A percentile compares a stretch with the other conserved stretches of the same genome.
phyloP scores from a whole-genome alignment of 1,139 yeast genomes.

The Suhomyces wounanorum region DNA sequence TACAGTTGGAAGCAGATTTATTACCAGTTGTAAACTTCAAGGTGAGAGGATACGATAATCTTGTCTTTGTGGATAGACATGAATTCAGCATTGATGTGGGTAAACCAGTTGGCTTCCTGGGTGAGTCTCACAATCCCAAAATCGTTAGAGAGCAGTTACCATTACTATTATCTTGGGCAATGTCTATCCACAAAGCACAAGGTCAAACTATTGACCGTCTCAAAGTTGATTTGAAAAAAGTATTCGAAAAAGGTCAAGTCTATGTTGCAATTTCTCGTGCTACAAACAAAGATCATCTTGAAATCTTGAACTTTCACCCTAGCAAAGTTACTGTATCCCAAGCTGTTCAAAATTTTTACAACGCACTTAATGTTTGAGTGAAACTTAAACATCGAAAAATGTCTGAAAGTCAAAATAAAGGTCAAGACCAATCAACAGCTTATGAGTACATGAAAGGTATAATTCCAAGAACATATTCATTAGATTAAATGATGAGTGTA shows the following conservation, averaged over 20 bases:
- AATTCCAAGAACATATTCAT: too few species aligned
- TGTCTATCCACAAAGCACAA: constrained; percentile 89
- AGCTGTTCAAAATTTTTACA: constrained; percentile 68
- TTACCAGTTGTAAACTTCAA: constrained; percentile 63
- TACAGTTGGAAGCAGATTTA: constrained; percentile 28
- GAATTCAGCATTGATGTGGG: constrained; percentile 57
- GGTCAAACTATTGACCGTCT: constrained; percentile 85
- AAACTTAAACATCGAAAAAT: not conserved
- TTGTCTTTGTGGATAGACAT: constrained; percentile 63
- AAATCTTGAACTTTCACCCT: constrained; percentile 70
- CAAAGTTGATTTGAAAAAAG: constrained; percentile 67
- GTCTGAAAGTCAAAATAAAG: too few species aligned
- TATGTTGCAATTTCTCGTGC: constrained; percentile 95
- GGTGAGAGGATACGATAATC: constrained; percentile 31
- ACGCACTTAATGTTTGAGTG: not conserved
- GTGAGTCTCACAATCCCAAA: constrained; percentile 5
- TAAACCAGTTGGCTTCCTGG: constrained; percentile 10
- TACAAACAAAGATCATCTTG: constrained; percentile 68
- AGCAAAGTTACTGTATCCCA: constrained; percentile 63
- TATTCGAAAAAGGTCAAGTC: constrained; percentile 90
- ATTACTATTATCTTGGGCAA: constrained; percentile 79
- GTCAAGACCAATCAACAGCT: too few species aligned
- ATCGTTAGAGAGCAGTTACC: constrained; percentile 73
- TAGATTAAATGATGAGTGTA: too few species aligned
- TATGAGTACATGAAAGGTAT: too few species aligned